Conservation (phyloP, 2,329 filamentous ascomycete genomes). For the Tympanopsis confertula region DNA sequence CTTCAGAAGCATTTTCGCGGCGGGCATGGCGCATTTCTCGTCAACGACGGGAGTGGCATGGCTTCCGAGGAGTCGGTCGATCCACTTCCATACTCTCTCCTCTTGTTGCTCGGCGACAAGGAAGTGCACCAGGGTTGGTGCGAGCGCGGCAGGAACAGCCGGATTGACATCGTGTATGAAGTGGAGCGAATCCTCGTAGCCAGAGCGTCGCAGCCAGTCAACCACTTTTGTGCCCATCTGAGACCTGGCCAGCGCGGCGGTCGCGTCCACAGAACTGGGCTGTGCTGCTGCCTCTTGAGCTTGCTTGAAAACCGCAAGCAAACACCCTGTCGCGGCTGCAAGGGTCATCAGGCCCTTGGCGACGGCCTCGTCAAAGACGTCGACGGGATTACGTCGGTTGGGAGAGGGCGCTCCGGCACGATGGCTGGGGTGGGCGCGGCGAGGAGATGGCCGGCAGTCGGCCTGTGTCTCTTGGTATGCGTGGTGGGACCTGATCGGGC, state of each 20-base stretch:
- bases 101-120: slow-evolving; percentile 40
- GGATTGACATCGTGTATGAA: slow-evolving; percentile 21
- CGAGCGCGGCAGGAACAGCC: slow-evolving; percentile 21
- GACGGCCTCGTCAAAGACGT: slow-evolving; percentile 43
- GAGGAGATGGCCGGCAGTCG: no score
- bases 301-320: slow-evolving; percentile 32
- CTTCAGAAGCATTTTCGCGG: neutral
- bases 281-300: slow-evolving; percentile 19
- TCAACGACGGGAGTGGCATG: slow-evolving; percentile 5
- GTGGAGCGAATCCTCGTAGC: slow-evolving; percentile 28
- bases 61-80: slow-evolving; percentile 24
- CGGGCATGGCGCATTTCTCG: slow-evolving; percentile 4
- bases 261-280: slow-evolving; percentile 20
- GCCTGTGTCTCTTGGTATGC: slow-evolving; percentile 3
- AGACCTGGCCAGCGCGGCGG: slow-evolving; percentile 29
- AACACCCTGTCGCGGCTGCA: slow-evolving; percentile 38
- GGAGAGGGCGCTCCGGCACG: no score
- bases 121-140: slow-evolving; percentile 29
- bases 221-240: slow-evolving; percentile 23
- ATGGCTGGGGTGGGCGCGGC: neutral
- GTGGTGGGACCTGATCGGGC: slow-evolving; percentile 3
- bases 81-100: slow-evolving; percentile 38
- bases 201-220: slow-evolving; percentile 40
- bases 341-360: slow-evolving; percentile 43
- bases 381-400: slow-evolving; percentile 30